Evolutionary conservation across 371 early-diverging fungal species (phyloP), one percentile per base, ranked within the genome.

Genomic region (Thermomucor indicae-seudaticae): DNA sequence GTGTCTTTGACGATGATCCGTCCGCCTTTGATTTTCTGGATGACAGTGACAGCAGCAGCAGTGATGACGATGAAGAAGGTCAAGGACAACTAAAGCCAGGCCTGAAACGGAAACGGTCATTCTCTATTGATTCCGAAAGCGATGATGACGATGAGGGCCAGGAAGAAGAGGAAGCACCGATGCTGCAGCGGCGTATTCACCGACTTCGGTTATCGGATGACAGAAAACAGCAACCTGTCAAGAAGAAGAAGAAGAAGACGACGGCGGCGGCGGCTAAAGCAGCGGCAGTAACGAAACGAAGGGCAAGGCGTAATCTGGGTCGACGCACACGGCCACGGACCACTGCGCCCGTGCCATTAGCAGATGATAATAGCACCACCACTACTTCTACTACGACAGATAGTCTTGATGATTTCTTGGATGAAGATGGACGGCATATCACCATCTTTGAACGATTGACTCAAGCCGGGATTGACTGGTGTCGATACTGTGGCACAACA

Each of bases 401-500:
- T n/a, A n/a, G n/a, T n/a, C n/a, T n/a, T n/a, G 16, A 53, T 12
- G 46, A 53, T 17, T 22, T 32, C 17, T 11, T 12, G 6, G 29
- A 44, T 27, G 54, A 52, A 31, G 54, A 54, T 24, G 54, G 42
- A 31, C 40, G 43, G 4, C 38, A 54, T 14, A 31, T 31, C 4
- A 54, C 54, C 23, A 46, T 79, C 16, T 81, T 69, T 52, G 72
- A 81, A 29, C 53, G 55, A 3, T 60, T 79, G 43, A 70, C 72
- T 0, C 50, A 57, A 41, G 57, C 51, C 6, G 71, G 70, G 8
- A 53, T 78, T 31, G 76, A 84, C 62, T 88, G 88, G 88, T 88
- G 88, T 58, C 72, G 87, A 41, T 88, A 87, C 58, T 88, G 88
- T 58, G 88, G 88, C 30, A 84, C 84, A 10, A 87, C 88, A 7